A percentile compares a stretch with the other conserved stretches of the same genome.
phyloP scores from a whole-genome alignment of 1,139 yeast genomes.

The Saccharomyces hybrid region DNA sequence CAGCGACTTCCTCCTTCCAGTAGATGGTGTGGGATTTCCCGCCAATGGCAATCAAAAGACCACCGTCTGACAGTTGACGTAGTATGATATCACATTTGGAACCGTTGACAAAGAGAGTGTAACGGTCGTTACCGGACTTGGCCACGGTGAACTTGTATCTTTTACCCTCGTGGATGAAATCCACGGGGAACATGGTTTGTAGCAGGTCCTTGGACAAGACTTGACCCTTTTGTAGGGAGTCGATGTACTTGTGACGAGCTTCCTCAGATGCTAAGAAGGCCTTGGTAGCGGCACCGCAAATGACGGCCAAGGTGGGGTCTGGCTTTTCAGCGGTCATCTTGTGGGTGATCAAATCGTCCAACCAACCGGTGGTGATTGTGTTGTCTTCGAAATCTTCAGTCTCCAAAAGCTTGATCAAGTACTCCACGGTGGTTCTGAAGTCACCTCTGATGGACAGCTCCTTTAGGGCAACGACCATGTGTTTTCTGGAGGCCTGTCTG shows the following conservation, averaged over 20 bases:
- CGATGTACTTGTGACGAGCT: constrained; percentile 58
- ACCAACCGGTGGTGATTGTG: constrained; percentile 97
- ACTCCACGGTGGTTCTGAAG: constrained; percentile 95
- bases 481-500: constrained; percentile 94
- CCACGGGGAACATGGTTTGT: constrained; percentile 84
- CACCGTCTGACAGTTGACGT: constrained; percentile 86
- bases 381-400: constrained; percentile 95
- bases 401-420: constrained; percentile 85
- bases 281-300: constrained; percentile 95
- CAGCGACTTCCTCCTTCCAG: constrained; percentile 96
- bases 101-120: constrained; percentile 88
- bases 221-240: constrained; percentile 86
- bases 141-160: constrained; percentile 94
- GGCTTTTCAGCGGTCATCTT: constrained; percentile 96
- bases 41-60: constrained; percentile 75
- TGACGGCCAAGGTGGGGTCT: constrained; percentile 78
- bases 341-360: constrained; percentile 88
- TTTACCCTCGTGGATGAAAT: constrained; percentile 88
- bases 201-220: constrained; percentile 75
- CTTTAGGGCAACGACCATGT: constrained; percentile 96
- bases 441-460: constrained; percentile 97
- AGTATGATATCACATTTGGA: constrained; percentile 83
- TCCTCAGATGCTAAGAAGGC: constrained; percentile 78
- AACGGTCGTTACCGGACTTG: constrained; percentile 75
- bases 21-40: constrained; percentile 93